Evolutionary conservation across 192 early-diverging fungal species (phyloP).

Genomic region (Mortierella antarctica): DNA sequence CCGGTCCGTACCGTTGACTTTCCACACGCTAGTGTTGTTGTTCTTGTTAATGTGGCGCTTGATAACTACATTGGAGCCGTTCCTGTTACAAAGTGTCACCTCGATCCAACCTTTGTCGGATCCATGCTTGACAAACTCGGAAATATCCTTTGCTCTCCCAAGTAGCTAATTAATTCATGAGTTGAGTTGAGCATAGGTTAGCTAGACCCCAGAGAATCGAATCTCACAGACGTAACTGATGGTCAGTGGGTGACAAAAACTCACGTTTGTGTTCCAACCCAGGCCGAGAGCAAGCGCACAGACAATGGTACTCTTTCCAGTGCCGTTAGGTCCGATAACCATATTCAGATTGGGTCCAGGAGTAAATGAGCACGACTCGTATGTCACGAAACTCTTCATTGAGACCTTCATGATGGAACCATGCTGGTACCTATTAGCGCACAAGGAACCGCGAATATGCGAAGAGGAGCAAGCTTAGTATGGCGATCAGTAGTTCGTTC

Average conservation of each 20-base stretch:
- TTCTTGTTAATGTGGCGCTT: constrained; percentile 70
- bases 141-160: constrained; percentile 88
- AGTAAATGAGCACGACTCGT: constrained; percentile 82
- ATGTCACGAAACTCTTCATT: constrained; percentile 96
- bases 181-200: not conserved
- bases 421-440: constrained; percentile 55
- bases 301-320: constrained; percentile 95
- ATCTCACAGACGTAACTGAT: not conserved
- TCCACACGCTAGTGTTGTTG: constrained; percentile 80
- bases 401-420: constrained; percentile 82
- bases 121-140: constrained; percentile 94
- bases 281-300: constrained; percentile 96
- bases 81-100: constrained; percentile 80
- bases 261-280: constrained; percentile 74
- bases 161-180: constrained; percentile 62
- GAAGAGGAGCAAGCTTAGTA: not conserved
- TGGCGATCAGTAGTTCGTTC: not conserved
- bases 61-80: constrained; percentile 61
- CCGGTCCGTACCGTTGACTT: constrained; percentile 74
- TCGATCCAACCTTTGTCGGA: constrained; percentile 82
- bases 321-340: constrained; percentile 97
- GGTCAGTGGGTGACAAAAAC: not conserved
- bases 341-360: constrained; percentile 98
- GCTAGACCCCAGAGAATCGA: not conserved
- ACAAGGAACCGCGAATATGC: not conserved